Evolutionary conservation across 2,329 filamentous ascomycete species (phyloP).

Genomic region (Hypoxylon sp.): DNA sequence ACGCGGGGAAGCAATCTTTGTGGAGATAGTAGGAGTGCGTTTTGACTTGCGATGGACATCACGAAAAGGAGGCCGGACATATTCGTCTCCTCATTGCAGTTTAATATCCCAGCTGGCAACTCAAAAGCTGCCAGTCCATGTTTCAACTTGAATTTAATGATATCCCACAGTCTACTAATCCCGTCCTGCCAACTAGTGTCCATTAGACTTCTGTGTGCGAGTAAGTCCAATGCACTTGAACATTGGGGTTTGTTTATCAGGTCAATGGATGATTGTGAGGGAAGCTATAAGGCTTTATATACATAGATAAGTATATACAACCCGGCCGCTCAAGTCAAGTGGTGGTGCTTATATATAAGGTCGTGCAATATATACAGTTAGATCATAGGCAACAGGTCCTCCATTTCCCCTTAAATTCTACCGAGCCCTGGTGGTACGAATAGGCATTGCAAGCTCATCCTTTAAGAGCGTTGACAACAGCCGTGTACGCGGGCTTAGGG

Average conservation of each 20-base stretch:
- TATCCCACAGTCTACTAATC: slow-evolving; percentile 26
- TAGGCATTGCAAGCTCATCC: slow-evolving; percentile 25
- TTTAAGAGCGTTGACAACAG: slow-evolving; percentile 56
- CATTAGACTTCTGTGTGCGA: too few species aligned
- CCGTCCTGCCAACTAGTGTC: not conserved
- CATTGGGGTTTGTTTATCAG: not conserved
- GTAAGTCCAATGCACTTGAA: not conserved
- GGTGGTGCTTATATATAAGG: slow-evolving; percentile 23
- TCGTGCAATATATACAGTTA: slow-evolving; percentile 39
- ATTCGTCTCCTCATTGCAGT: slow-evolving; percentile 6
- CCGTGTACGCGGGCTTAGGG: slow-evolving; percentile 65
- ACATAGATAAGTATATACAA: slow-evolving; percentile 8
- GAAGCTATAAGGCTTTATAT: not conserved
- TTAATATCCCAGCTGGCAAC: slow-evolving; percentile 34
- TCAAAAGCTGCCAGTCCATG: slow-evolving; percentile 20
- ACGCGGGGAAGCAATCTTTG: not conserved
- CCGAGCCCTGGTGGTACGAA: not conserved
- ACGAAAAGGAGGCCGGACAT: slow-evolving; percentile 1
- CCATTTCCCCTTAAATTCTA: slow-evolving; percentile 1
- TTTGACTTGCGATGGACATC: slow-evolving; percentile 6
- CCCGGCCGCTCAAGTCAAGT: not conserved
- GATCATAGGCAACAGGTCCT: slow-evolving; percentile 7
- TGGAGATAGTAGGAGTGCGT: slow-evolving; percentile 6
- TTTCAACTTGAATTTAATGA: slow-evolving; percentile 34
- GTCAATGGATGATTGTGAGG: not conserved